These are phyloP conservation scores for Aspergillus eucalypticola DNA, from an alignment of 2,329 filamentous ascomycete genomes.

Conservation along the genomic window DNA sequence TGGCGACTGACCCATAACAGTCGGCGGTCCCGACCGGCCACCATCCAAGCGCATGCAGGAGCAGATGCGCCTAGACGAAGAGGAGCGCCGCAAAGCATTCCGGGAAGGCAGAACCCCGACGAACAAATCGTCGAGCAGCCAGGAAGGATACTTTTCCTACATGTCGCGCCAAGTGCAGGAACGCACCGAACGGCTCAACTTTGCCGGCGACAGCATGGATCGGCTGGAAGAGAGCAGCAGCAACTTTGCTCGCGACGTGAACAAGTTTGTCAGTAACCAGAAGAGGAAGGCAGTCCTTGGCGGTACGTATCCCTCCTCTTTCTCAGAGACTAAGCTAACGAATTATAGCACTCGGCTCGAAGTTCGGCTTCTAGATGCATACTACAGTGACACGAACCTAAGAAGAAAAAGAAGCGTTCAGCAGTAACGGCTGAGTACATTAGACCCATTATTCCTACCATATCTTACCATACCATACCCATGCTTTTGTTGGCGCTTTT, in stretches of 20 bases:
- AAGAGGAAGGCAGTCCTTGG: slow-evolving; percentile 83
- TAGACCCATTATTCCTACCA: slow-evolving; percentile 4
- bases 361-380: slow-evolving; percentile 42
- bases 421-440: neutral
- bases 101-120: slow-evolving; percentile 40
- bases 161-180: slow-evolving; percentile 86
- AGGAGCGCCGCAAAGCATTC: slow-evolving; percentile 49
- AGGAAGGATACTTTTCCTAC: slow-evolving; percentile 73
- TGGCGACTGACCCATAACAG: slow-evolving; percentile 28
- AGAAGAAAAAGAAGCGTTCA: neutral
- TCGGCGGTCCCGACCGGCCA: slow-evolving; percentile 84
- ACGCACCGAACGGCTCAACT: slow-evolving; percentile 79
- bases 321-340: slow-evolving; percentile 7
- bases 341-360: slow-evolving; percentile 40
- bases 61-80: slow-evolving; percentile 73
- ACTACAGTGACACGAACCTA: neutral
- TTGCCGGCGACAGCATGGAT: slow-evolving; percentile 84
- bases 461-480: slow-evolving; percentile 6
- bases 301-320: slow-evolving; percentile 36
- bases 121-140: slow-evolving; percentile 42
- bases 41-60: slow-evolving; percentile 85
- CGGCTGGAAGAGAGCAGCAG: slow-evolving; percentile 76
- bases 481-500: too few species aligned
- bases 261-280: slow-evolving; percentile 81
- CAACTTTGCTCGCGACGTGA: slow-evolving; percentile 83